These are phyloP conservation scores for Melanomma pulvis-pyrius DNA, from an alignment of 495 filamentous ascomycete species.

Conservation along the genomic window DNA sequence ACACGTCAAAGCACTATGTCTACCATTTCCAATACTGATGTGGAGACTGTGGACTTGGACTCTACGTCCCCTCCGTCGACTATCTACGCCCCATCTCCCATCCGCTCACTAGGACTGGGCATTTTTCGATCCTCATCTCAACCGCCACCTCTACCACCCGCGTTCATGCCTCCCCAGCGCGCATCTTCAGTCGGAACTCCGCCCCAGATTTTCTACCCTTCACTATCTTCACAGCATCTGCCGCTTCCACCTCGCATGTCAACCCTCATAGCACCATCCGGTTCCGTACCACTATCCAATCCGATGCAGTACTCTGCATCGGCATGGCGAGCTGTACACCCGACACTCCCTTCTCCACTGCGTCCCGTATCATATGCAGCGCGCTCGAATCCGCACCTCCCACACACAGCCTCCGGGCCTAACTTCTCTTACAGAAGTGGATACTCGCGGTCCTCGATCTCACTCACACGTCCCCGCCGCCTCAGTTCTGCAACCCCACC, in stretches of 20 bases:
- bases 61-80: slow-evolving; percentile 13
- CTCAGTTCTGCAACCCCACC: slow-evolving; percentile 23
- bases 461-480: slow-evolving; percentile 32
- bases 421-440: slow-evolving; percentile 23
- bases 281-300: slow-evolving; percentile 26
- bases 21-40: slow-evolving; percentile 27
- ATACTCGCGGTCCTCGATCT: slow-evolving; percentile 31
- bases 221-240: slow-evolving; percentile 13
- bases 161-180: slow-evolving; percentile 11
- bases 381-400: slow-evolving; percentile 26
- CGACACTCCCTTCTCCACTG: slow-evolving; percentile 15
- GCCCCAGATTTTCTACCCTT: slow-evolving; percentile 21
- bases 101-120: slow-evolving; percentile 25
- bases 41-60: slow-evolving; percentile 25
- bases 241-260: slow-evolving; percentile 22
- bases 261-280: slow-evolving; percentile 20
- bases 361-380: slow-evolving; percentile 5
- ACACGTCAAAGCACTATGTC: slow-evolving; percentile 30
- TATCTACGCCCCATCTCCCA: slow-evolving; percentile 22
- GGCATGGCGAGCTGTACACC: slow-evolving; percentile 35
- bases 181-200: slow-evolving; percentile 9
- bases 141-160: slow-evolving; percentile 34
- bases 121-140: slow-evolving; percentile 30
- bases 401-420: slow-evolving; percentile 3
- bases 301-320: slow-evolving; percentile 28